Conservation (phyloP, 257 asterid species). For the Solanum megistacrolobum region DNA sequence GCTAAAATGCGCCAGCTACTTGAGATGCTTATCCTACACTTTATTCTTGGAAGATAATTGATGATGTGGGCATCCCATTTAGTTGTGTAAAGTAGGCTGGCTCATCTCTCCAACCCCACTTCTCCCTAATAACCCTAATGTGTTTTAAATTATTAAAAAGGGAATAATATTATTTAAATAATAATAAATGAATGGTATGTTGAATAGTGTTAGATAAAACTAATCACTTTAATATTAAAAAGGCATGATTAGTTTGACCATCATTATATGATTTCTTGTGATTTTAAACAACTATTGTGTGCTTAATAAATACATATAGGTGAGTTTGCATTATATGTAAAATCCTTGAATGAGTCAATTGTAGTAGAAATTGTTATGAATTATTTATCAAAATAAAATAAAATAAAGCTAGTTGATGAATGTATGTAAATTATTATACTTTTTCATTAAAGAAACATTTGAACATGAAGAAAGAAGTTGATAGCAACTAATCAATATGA, state of each 20-base stretch:
- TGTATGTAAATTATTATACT: not conserved
- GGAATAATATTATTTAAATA: not conserved
- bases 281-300: not conserved
- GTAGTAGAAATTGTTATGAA: not conserved
- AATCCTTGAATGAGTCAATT: not conserved
- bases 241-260: not conserved
- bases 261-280: not conserved
- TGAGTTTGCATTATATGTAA: not conserved
- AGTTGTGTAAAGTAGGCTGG: not conserved
- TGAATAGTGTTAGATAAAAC: not conserved
- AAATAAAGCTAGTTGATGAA: not conserved
- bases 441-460: not conserved
- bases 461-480: not conserved
- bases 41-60: constrained; percentile 2
- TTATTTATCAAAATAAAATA: not conserved
- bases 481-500: not conserved
- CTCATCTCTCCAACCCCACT: not conserved
- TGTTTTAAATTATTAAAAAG: not conserved
- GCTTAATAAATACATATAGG: not conserved
- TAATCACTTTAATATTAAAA: not conserved
- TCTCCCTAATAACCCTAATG: not conserved
- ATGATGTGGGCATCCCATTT: constrained; percentile 6
- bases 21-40: constrained; percentile 9
- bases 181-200: not conserved
- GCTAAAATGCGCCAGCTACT: constrained; percentile 1